phyloP scores from a whole-genome alignment of 345 rosid species.

The Eucalyptus coolabah region DNA sequence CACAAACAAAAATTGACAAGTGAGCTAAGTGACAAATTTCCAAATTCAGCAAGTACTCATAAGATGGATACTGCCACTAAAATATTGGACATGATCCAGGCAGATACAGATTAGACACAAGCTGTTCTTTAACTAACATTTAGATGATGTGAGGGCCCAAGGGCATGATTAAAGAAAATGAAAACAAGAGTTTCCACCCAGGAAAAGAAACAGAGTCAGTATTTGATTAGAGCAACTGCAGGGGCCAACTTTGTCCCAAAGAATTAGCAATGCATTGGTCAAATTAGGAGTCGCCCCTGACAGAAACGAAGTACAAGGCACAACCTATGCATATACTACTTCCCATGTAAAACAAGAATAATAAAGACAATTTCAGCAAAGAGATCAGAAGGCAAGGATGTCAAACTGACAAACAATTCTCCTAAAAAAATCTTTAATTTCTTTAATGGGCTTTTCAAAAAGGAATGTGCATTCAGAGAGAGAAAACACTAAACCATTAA shows the following conservation, averaged over 20 bases:
- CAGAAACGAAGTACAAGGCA: not conserved
- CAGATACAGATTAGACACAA: not conserved
- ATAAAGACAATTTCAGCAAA: not conserved
- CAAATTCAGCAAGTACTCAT: not conserved
- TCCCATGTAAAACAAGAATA: not conserved
- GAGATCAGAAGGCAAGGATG: not conserved
- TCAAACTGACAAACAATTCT: not conserved
- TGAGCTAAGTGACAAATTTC: not conserved
- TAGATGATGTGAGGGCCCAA: not conserved
- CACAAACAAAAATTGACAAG: not conserved
- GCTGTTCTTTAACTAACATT: not conserved
- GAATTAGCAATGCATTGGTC: not conserved
- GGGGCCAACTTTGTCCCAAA: not conserved
- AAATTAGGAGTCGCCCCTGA: not conserved
- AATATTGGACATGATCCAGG: not conserved
- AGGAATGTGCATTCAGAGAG: not conserved
- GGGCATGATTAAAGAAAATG: not conserved
- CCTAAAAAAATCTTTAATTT: not conserved
- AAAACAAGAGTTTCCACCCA: not conserved
- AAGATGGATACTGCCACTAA: not conserved
- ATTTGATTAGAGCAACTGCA: not conserved
- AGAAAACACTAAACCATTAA: not conserved
- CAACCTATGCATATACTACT: not conserved
- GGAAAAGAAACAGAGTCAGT: not conserved
- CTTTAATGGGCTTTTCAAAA: not conserved